These are phyloP conservation scores for Chenopodium album DNA, from an alignment of 148 eudicot genomes.

Conservation along the genomic window DNA sequence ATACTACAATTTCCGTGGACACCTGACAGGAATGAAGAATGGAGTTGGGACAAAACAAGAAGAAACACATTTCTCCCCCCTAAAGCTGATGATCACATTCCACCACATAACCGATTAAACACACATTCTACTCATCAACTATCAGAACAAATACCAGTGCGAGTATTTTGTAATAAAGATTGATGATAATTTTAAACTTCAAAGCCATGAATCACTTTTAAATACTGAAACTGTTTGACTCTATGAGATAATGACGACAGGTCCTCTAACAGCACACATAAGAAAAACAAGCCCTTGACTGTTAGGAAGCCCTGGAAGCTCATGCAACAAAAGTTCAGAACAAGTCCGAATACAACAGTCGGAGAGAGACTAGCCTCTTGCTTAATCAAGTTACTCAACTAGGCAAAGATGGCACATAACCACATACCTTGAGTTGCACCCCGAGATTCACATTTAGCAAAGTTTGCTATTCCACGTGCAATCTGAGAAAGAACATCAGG, in stretches of 20 bases:
- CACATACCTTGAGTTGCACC: constrained; percentile 75
- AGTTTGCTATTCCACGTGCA: constrained; percentile 98
- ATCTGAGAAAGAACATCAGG: constrained; percentile 97
- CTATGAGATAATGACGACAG: not conserved
- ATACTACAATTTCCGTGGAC: not conserved
- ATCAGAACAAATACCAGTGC: not conserved
- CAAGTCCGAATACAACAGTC: not conserved
- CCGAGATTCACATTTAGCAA: constrained; percentile 96
- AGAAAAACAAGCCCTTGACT: not conserved
- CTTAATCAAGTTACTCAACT: not conserved
- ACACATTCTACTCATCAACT: not conserved
- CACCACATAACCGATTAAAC: not conserved
- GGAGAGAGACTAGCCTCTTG: not conserved
- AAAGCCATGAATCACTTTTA: not conserved
- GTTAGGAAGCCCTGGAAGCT: not conserved
- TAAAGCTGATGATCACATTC: not conserved
- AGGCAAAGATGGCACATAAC: not conserved
- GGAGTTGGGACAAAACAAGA: not conserved
- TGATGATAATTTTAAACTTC: not conserved
- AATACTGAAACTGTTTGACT: not conserved
- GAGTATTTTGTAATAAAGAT: not conserved
- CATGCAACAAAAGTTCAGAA: not conserved
- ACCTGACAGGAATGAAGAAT: not conserved
- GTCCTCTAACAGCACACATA: not conserved
- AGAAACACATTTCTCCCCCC: not conserved